Evolutionary conservation across 768 basidiomycete genomes (phyloP), one percentile per base, ranked within the genome.

Genomic region (Lactifluus hygrophoroides): DNA sequence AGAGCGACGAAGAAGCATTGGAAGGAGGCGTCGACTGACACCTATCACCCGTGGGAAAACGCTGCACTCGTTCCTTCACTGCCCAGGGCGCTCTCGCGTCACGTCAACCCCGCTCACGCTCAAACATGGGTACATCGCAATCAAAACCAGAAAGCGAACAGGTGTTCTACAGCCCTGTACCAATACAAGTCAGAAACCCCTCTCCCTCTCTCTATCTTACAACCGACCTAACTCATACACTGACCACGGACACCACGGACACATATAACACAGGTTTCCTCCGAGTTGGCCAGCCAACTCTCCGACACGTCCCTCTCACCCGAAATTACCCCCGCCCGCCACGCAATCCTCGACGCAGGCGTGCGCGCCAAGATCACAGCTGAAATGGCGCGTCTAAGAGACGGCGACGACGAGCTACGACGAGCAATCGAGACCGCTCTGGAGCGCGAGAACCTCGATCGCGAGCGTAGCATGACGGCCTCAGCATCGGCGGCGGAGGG

Each of bases 401-500:
- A 76, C 28, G 83, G 90, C 66, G 90, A 91, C 69, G 81, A 82
- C 58, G 11, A 8, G 42, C 42, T 43, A 3, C 42, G 42, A 10
- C 73, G 76, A 47, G 81, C 90, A 72, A 91, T 94, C 34, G 86
- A 89, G 66, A 74, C 69, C 32, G 89, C 88, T 1, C 75, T 94
- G 48, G 88, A 94, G 75, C 86, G 84, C 74, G 91, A 94, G 74
- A 94, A 94, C 71, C 70, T 94, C 51, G 88, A 92, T 70, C 78
- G 80, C 57, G 90, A 93, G 72, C 77, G 75, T 64, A 69, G 71
- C 27, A 76, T 79, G 75, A 76, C 77, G 16, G 10, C 2, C 8
- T n/a, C n/a, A n/a, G n/a, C n/a, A n/a, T n/a, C n/a, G n/a, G n/a
- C n/a, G 32, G 32, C 32, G 32, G 32, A 32, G 32, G 10, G 32